Evolutionary conservation across 2,329 filamentous ascomycete genomes (phyloP).

Genomic region (Cladosporium sp.): DNA sequence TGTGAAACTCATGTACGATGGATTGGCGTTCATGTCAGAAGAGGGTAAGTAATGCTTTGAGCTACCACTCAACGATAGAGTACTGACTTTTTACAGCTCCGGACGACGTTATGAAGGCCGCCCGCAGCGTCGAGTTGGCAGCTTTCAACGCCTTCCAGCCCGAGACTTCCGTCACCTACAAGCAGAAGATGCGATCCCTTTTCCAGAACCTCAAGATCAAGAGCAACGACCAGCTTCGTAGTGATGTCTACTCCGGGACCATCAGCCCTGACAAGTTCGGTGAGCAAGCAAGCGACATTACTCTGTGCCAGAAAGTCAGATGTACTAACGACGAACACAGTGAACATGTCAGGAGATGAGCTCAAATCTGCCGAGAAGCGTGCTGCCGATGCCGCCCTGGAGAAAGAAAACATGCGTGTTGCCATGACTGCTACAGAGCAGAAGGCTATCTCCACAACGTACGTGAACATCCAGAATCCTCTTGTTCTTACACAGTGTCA

Average conservation of each 20-base stretch:
- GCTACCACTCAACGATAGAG: not conserved
- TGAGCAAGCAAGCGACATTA: conserved; percentile 1
- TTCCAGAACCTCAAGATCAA: conserved; percentile 95
- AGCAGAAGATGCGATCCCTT: conserved; percentile 84
- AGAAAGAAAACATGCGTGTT: conserved; percentile 94
- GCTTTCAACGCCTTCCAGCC: conserved; percentile 70
- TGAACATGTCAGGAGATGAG: conserved; percentile 85
- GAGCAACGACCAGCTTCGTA: conserved; percentile 75
- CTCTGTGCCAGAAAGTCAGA: not conserved
- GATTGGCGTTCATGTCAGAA: conserved; percentile 71
- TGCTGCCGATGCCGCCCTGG: conserved; percentile 71
- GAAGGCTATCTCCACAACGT: conserved; percentile 67
- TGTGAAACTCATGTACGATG: conserved; percentile 91
- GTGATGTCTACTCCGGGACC: conserved; percentile 71
- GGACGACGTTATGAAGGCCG: conserved; percentile 64
- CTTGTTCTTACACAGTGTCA: not conserved
- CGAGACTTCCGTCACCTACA: conserved; percentile 72
- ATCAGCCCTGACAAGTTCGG: conserved; percentile 69
- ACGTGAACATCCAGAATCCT: conserved; percentile 15
- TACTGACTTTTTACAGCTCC: conserved; percentile 43
- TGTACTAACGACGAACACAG: conserved; percentile 37
- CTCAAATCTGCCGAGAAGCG: conserved; percentile 84
- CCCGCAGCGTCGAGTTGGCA: conserved; percentile 74
- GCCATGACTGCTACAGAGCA: conserved; percentile 91
- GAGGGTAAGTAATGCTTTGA: conserved; percentile 40